Conservation (phyloP, 2,329 filamentous ascomycete species). For the Xylaria sp. region DNA sequence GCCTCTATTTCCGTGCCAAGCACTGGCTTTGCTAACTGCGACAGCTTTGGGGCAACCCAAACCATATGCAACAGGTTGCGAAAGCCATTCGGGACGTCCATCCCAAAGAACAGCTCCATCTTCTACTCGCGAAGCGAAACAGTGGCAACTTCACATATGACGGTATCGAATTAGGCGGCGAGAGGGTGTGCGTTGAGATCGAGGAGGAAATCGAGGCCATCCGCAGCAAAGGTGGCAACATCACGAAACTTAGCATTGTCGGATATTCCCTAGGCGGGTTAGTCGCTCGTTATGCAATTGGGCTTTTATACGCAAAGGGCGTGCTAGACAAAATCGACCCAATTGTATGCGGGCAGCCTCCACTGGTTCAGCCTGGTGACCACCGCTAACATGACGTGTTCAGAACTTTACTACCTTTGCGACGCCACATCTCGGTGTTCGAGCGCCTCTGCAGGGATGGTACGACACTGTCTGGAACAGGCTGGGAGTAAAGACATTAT, state of each 20-base stretch:
- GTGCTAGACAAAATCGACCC: slow-evolving; percentile 82
- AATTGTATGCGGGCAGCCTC: slow-evolving; percentile 61
- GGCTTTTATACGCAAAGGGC: slow-evolving; percentile 82
- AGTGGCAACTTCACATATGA: slow-evolving; percentile 77
- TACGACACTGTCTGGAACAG: slow-evolving; percentile 79
- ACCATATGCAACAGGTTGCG: slow-evolving; percentile 75
- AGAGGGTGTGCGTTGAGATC: slow-evolving; percentile 74
- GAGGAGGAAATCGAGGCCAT: slow-evolving; percentile 69
- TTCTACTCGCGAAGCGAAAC: slow-evolving; percentile 78
- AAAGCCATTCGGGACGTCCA: slow-evolving; percentile 70
- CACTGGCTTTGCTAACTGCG: slow-evolving; percentile 38
- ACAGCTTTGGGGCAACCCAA: slow-evolving; percentile 81
- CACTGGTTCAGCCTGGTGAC: not conserved
- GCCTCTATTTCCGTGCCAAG: not conserved
- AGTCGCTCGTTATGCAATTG: slow-evolving; percentile 86
- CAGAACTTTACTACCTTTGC: slow-evolving; percentile 95
- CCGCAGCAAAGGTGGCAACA: slow-evolving; percentile 70
- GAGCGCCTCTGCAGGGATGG: slow-evolving; percentile 73
- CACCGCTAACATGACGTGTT: not conserved
- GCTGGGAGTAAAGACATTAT: slow-evolving; percentile 83
- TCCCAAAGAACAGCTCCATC: slow-evolving; percentile 70
- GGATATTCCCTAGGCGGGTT: slow-evolving; percentile 92
- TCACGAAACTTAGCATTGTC: slow-evolving; percentile 84
- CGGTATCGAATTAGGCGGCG: slow-evolving; percentile 73
- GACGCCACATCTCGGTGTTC: slow-evolving; percentile 81